Evolutionary conservation across 768 basidiomycete genomes (phyloP), one percentile per base, ranked within the genome.

Genomic region (Sarcodon aspratus): DNA sequence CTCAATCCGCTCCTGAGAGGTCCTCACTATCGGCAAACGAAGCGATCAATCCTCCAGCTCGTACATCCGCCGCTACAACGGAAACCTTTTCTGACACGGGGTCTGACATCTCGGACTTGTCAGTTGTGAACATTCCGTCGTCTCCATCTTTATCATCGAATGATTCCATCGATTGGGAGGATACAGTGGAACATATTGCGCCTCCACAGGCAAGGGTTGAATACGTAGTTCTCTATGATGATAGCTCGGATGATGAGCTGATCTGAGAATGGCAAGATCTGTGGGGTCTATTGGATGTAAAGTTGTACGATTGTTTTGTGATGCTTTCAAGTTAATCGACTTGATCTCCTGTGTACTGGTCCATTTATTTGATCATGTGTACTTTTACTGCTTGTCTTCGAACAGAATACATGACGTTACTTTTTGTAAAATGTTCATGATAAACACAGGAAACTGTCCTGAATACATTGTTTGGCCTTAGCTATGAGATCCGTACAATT

Each of bases 151-250:
- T 42, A 27, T 17, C 17, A 8, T 42, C 45, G 10, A 54, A 54
- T 31, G 69, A 71, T 7, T 72, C 74, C 42, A 76, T 79, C 32
- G 71, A 70, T 33, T 74, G 75, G 52, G 73, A 67, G 31, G 70
- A 77, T 73, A 45, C 71, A 71, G 21, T 66, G 69, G 7, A 66
- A 67, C 18, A 62, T 68, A 4, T 66, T 60, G 21, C 51, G 51
- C 45, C 52, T 61, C 51, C 46, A 65, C 53, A 5, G 46, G 42
- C 31, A n/a, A 34, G 48, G 45, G 62, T 74, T 54, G 83, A 86
- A 52, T 88, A 84, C 57, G 82, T 86, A 11, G 69, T 88, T 49
- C 61, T 87, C 50, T 87, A 84, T 54, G 85, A 85, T 57, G 79
- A 78, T 52, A 69, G 68, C 45, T 75, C 74, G 7, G 76, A 76